A percentile compares a stretch with the other conserved stretches of the same genome.
phyloP scores from a whole-genome alignment of 371 early-diverging fungal species.

The Nematocida ironsii region DNA sequence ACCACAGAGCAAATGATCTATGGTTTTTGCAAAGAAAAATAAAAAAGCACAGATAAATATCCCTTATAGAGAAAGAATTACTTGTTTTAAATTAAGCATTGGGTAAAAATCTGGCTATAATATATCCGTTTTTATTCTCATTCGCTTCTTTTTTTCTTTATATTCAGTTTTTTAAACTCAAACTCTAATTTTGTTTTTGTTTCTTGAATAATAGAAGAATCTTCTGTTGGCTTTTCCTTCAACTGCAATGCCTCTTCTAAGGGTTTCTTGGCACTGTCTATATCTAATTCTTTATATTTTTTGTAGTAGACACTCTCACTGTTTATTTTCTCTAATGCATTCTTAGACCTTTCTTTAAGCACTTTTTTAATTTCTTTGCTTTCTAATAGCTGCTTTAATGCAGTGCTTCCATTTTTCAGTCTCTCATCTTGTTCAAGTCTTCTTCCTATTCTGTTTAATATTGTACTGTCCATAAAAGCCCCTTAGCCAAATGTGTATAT shows the following conservation, averaged over 20 bases:
- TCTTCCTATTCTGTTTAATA: slow-evolving; percentile 42
- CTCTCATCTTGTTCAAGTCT: slow-evolving; percentile 51
- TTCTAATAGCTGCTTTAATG: slow-evolving; percentile 18
- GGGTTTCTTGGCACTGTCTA: slow-evolving; percentile 3
- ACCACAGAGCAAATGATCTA: too few relatives aligned
- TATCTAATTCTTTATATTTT: slow-evolving; percentile 31
- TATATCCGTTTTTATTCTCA: too few relatives aligned
- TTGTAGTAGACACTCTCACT: slow-evolving; percentile 27
- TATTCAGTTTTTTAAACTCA: slow-evolving; percentile 33
- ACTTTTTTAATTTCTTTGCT: slow-evolving; percentile 22
- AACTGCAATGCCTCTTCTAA: slow-evolving; percentile 18
- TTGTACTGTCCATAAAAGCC: slow-evolving; percentile 52
- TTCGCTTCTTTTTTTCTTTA: slow-evolving; percentile 2
- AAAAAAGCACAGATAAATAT: too few relatives aligned
- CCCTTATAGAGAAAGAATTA: too few relatives aligned
- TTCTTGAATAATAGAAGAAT: slow-evolving; percentile 36
- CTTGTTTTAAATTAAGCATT: too few relatives aligned
- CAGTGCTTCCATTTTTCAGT: slow-evolving; percentile 15
- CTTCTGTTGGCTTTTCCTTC: neutral
- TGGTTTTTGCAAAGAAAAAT: too few relatives aligned
- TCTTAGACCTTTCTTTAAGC: slow-evolving; percentile 16
- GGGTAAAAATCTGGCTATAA: too few relatives aligned
- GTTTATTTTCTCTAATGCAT: neutral
- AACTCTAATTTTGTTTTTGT: slow-evolving; percentile 40
- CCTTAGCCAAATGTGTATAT: too few relatives aligned